Evolutionary conservation across 805 yeast genomes (phyloP).

Genomic region (Kuraishia cidri): DNA sequence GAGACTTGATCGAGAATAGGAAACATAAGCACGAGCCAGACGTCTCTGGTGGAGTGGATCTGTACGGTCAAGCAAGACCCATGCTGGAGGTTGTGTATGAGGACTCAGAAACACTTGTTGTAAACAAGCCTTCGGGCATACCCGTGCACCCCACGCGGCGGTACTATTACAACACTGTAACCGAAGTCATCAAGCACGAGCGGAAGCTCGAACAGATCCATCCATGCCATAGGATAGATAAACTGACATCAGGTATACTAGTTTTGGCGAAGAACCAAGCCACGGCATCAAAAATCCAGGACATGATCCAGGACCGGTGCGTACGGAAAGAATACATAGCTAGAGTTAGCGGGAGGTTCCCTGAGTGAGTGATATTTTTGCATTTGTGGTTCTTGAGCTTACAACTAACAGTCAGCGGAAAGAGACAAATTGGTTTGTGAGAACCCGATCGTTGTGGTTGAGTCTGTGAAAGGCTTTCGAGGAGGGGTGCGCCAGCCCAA

Average conservation of each 20-base stretch:
- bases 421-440: too few species aligned
- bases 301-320: conserved; percentile 18
- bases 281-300: conserved; percentile 22
- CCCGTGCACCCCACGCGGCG: conserved; percentile 46
- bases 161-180: conserved; percentile 30
- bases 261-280: conserved; percentile 29
- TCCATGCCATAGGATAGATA: conserved; percentile 42
- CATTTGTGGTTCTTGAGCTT: too few species aligned
- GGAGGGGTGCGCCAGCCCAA: conserved; percentile 11
- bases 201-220: conserved; percentile 10
- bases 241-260: conserved; percentile 40
- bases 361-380: conserved; percentile 13
- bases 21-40: not conserved
- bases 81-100: too few species aligned
- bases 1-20: not conserved
- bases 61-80: too few species aligned
- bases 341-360: conserved; percentile 31
- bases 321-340: conserved; percentile 37
- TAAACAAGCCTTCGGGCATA: conserved; percentile 42
- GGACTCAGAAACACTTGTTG: conserved; percentile 28
- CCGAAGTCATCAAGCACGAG: conserved; percentile 29
- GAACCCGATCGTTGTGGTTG: conserved; percentile 27
- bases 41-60: not conserved
- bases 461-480: conserved; percentile 15
- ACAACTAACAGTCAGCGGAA: too few species aligned